Conservation (phyloP, 78 protist genomes). For the Dictyostelium citrinum region DNA sequence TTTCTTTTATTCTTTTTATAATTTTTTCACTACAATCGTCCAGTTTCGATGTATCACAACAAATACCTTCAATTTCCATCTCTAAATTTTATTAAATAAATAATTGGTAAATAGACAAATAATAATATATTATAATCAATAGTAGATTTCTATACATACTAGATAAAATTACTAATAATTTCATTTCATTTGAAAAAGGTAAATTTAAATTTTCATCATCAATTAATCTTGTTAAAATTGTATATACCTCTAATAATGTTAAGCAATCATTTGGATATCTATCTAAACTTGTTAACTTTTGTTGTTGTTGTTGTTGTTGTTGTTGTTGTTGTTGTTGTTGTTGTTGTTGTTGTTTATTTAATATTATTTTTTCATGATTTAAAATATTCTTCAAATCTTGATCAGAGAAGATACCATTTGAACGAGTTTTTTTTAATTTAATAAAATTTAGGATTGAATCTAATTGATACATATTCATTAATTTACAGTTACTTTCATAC, state of each 20-base stretch:
- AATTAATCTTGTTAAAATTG: background rate
- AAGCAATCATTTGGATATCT: background rate
- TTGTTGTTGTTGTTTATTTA: background rate
- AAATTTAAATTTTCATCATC: background rate
- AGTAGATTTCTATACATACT: background rate
- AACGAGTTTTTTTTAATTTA: background rate
- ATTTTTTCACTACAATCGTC: background rate
- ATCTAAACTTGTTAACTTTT: no score
- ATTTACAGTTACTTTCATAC: background rate
- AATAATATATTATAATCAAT: no score
- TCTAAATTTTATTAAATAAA: background rate
- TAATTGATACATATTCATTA: no score
- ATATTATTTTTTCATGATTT: background rate
- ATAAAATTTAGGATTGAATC: no score
- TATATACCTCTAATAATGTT: background rate
- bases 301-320: background rate
- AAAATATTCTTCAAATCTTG: background rate
- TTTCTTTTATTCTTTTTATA: background rate
- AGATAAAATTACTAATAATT: background rate
- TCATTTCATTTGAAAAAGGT: background rate
- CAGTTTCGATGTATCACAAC: background rate
- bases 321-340: background rate
- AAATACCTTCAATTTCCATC: constrained; percentile 25
- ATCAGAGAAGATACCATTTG: background rate
- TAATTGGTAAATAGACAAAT: no score